A percentile compares a stretch with the other conserved stretches of the same genome.
phyloP scores from a whole-genome alignment of 2,329 filamentous ascomycete species.

The Waltergamsia citrina region DNA sequence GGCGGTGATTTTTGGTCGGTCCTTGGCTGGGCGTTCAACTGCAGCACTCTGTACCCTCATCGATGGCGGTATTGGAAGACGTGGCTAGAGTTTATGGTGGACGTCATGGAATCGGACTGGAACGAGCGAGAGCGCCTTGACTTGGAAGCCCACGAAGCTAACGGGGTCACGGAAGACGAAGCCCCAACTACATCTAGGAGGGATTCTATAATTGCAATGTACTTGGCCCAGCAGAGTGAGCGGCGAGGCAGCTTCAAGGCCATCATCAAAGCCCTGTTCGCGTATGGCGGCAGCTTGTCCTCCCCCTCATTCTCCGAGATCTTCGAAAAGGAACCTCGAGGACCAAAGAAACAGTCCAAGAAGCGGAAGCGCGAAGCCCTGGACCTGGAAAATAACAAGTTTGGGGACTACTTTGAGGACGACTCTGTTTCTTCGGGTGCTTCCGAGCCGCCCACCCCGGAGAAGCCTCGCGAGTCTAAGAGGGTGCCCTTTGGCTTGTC shows the following conservation, averaged over 20 bases:
- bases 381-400: conserved; percentile 50
- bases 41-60: conserved; percentile 60
- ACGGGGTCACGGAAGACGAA: conserved; percentile 10
- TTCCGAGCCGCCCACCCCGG: conserved; percentile 35
- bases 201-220: conserved; percentile 51
- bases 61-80: conserved; percentile 76
- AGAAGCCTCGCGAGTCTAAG: conserved; percentile 20
- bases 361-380: conserved; percentile 42
- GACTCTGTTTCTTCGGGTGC: conserved; percentile 36
- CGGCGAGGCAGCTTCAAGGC: conserved; percentile 37
- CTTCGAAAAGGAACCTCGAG: conserved; percentile 52
- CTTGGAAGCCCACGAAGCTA: conserved; percentile 10
- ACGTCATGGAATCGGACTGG: conserved; percentile 66
- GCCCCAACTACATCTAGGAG: conserved; percentile 23
- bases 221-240: conserved; percentile 38
- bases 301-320: conserved; percentile 52
- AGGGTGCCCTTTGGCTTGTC: conserved; percentile 11
- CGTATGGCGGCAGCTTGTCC: conserved; percentile 48
- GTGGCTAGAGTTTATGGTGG: conserved; percentile 74
- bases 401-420: conserved; percentile 51
- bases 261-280: conserved; percentile 58
- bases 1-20: conserved; percentile 84
- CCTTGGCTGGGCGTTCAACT: conserved; percentile 89
- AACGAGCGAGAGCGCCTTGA: conserved; percentile 45
- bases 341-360: conserved; percentile 26